Evolutionary conservation across 305 asterid genomes (phyloP).

Genomic region (Solanum hybrid): DNA sequence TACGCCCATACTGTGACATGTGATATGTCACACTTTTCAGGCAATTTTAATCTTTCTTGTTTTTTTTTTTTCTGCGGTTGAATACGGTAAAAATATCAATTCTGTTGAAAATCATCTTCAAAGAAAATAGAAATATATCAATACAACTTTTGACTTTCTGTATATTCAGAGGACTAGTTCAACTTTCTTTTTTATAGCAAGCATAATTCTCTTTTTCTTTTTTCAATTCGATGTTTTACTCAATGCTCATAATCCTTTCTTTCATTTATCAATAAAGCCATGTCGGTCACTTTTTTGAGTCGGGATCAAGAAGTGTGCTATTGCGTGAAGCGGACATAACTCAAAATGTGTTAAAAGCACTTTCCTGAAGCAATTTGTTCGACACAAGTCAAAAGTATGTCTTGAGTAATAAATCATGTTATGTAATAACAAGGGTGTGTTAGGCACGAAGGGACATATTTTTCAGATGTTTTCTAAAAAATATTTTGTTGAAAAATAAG

Average conservation of each 20-base stretch:
- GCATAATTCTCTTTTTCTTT: too few species aligned
- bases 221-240: not conserved
- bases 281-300: not conserved
- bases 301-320: not conserved
- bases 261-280: not conserved
- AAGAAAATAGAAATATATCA: too few species aligned
- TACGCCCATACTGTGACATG: constrained; percentile 7
- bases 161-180: too few species aligned
- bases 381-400: not conserved
- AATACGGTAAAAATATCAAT: too few species aligned
- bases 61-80: too few species aligned
- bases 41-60: not conserved
- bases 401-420: not conserved
- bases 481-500: not conserved
- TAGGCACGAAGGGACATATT: not conserved
- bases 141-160: too few species aligned
- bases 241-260: not conserved
- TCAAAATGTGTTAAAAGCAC: not conserved
- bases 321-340: not conserved
- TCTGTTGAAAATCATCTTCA: too few species aligned
- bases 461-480: not conserved
- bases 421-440: not conserved
- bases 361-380: not conserved
- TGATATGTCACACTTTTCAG: not conserved
- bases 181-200: too few species aligned